Percentiles rank a stretch among this genome's conserved stretches.
phyloP scores from a whole-genome alignment of 345 rosid species.

The Rhizophora apiculata region DNA sequence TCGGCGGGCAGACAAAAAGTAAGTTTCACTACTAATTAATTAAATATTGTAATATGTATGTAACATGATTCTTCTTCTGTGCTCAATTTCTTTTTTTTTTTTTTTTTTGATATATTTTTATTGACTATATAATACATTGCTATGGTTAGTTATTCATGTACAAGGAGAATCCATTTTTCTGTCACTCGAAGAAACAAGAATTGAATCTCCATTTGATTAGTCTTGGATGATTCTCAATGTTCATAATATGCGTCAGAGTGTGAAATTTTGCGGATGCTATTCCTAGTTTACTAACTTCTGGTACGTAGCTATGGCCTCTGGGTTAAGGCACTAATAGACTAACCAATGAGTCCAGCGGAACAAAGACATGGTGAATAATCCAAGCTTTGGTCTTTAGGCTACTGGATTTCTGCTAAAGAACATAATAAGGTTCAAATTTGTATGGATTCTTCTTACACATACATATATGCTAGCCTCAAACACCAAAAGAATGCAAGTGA shows the following conservation, averaged over 20 bases:
- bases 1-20: conserved; percentile 58
- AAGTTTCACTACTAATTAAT: conserved; percentile 32
- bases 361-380: conserved; percentile 42
- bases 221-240: too few relatives aligned
- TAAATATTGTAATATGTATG: conserved; percentile 18
- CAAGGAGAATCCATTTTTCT: too few relatives aligned
- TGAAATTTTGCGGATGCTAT: too few relatives aligned
- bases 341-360: not conserved
- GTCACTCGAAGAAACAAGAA: too few relatives aligned
- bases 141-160: too few relatives aligned
- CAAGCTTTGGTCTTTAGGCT: conserved; percentile 34
- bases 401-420: conserved; percentile 21
- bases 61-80: conserved; percentile 11
- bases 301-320: too few relatives aligned
- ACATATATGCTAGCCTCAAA: not conserved
- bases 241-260: too few relatives aligned
- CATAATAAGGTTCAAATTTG: conserved; percentile 21
- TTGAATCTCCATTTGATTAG: too few relatives aligned
- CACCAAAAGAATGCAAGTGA: conserved; percentile 27
- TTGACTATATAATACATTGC: conserved; percentile 1
- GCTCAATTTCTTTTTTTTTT: conserved; percentile 8
- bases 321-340: not conserved
- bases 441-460: not conserved
- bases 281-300: too few relatives aligned
- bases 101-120: too few relatives aligned